Evolutionary conservation across 176 grass and related monocot species (phyloP), one percentile per base, ranked within the genome.

Genomic region (Dactylis glomerata): DNA sequence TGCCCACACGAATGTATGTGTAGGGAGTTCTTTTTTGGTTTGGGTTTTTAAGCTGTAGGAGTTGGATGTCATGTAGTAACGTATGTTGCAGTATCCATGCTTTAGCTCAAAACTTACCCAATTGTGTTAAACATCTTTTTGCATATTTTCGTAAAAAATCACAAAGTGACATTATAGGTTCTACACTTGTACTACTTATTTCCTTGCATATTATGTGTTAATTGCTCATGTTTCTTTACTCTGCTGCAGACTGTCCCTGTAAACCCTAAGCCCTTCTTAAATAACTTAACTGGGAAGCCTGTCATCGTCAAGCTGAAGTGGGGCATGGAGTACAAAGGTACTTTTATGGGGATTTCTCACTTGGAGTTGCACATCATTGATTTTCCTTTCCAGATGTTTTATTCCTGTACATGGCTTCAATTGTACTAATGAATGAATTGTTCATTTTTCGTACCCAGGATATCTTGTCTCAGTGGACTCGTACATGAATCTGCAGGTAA

Each of bases 271-370:
- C 95, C 95, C 23, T 97, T 97, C 92, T 92, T 97, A 73, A 94
- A 92, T 79, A 94, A 94, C 68, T 64, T 97, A 40, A 97, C 92
- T 6, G 95, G 95, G 23, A 97, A 94, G 86, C 81, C 78, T 62
- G 92, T 94, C 40, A 92, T 92, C 55, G 92, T 97, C 36, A 97
- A 92, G 68, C 84, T 97, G 55, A 97, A 97, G 81, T 94, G 95
- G 95, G 95, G 92, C 49, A 97, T 97, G 95, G 95, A 97, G 75
- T 94, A 97, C 56, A 97, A 97, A 94, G 95, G 94, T 97, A 83
- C 61, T 73, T 47, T 88, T 34, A 80, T 80, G 19, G 28, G 6
- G 8, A 34, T 67, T 65, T 2, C 2, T 74, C 5, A 12, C 12
- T 34, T 66, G 40, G 49, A 87, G 16, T 63, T 80, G 3, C 26